phyloP scores from a whole-genome alignment of 208 protist species.

The Borovskyia barvae region DNA sequence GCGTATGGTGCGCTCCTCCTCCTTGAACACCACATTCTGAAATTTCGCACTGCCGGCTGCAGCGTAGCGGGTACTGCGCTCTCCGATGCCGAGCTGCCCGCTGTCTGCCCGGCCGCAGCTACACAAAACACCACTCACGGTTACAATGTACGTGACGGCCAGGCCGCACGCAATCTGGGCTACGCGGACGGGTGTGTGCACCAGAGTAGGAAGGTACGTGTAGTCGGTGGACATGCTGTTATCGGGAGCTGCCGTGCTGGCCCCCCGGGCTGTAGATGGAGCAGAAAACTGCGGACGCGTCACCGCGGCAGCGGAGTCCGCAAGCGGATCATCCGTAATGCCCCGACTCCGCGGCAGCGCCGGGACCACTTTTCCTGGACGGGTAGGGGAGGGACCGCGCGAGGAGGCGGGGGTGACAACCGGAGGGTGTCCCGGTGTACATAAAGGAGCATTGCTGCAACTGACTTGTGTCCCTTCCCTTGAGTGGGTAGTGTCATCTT shows the following conservation, averaged over 20 bases:
- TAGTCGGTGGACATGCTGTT: background rate
- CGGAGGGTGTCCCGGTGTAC: too few relatives aligned
- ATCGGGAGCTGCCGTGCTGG: background rate
- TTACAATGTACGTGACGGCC: conserved; percentile 59
- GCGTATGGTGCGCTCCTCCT: conserved; percentile 31
- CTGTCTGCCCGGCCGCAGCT: conserved; percentile 65
- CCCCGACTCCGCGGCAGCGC: too few relatives aligned
- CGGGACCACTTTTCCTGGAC: too few relatives aligned
- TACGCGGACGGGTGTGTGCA: conserved; percentile 33
- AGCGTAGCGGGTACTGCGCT: conserved; percentile 10
- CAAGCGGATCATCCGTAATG: too few relatives aligned
- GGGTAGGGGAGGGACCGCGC: too few relatives aligned
- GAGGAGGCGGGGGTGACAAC: too few relatives aligned
- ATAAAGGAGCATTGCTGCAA: too few relatives aligned
- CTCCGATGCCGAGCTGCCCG: conserved; percentile 53
- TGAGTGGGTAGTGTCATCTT: too few relatives aligned
- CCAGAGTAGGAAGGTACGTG: conserved; percentile 15
- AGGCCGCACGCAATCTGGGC: conserved; percentile 65
- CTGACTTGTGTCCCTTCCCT: too few relatives aligned
- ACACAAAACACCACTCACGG: conserved; percentile 47
- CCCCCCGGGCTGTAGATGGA: background rate
- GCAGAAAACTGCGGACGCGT: too few relatives aligned
- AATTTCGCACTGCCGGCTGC: conserved; percentile 18
- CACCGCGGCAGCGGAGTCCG: too few relatives aligned
- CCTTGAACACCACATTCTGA: conserved; percentile 26